phyloP scores from a whole-genome alignment of 176 grass and related monocot species.

The Cocos nucifera region DNA sequence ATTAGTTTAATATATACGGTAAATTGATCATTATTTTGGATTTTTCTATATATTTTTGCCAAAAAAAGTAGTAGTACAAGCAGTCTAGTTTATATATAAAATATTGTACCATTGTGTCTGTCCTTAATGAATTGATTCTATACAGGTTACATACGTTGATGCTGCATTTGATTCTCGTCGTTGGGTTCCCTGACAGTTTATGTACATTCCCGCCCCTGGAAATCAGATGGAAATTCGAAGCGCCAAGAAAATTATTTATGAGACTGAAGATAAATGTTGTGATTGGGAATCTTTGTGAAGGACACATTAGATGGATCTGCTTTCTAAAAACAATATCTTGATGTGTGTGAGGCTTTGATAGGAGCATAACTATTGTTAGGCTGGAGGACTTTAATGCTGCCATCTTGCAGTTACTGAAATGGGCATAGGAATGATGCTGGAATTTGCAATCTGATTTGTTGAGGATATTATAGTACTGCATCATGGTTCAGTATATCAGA shows the following conservation, averaged over 20 bases:
- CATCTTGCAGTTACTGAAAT: constrained; percentile 63
- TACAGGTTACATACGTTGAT: constrained; percentile 78
- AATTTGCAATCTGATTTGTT: constrained; percentile 51
- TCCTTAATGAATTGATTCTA: neutral
- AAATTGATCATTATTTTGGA: no score
- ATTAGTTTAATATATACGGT: no score
- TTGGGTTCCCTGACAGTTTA: constrained; percentile 78
- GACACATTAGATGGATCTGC: constrained; percentile 94
- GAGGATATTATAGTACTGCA: constrained; percentile 39
- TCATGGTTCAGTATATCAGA: constrained; percentile 42
- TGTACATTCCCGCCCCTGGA: constrained; percentile 49
- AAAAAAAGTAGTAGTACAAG: no score
- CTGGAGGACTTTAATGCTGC: constrained; percentile 62
- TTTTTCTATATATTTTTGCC: no score
- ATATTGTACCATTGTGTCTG: no score
- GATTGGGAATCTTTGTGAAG: constrained; percentile 77
- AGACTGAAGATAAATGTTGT: constrained; percentile 38
- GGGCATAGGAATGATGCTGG: constrained; percentile 51
- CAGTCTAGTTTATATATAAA: no score
- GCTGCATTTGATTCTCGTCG: constrained; percentile 77
- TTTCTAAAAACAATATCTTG: constrained; percentile 92
- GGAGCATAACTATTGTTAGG: constrained; percentile 85
- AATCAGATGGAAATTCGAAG: constrained; percentile 30
- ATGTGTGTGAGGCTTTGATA: constrained; percentile 86
- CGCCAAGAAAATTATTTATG: constrained; percentile 28